A percentile compares a stretch with the other conserved stretches of the same genome.
Conservation (phyloP, 2,329 filamentous ascomycete species). For the Xylaria arbuscula region DNA sequence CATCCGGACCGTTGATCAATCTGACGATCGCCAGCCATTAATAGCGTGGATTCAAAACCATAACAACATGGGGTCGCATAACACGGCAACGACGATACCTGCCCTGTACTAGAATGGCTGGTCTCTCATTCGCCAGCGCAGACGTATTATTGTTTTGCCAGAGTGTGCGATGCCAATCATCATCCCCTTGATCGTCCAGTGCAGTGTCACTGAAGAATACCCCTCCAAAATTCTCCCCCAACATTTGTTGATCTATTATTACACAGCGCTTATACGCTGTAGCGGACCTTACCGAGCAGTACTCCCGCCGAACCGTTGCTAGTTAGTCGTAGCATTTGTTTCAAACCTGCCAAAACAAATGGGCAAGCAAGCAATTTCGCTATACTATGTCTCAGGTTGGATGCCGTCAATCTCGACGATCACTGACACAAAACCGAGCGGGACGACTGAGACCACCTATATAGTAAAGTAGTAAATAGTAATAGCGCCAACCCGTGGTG, state of each 20-base stretch:
- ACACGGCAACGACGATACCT: conserved; percentile 19
- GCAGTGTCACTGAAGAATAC: not conserved
- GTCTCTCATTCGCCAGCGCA: conserved; percentile 31
- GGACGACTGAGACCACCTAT: conserved; percentile 15
- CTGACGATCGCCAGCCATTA: conserved; percentile 17
- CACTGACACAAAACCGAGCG: conserved; percentile 5
- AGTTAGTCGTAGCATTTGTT: conserved; percentile 23
- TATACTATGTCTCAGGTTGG: conserved; percentile 21
- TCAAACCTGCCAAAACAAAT: conserved; percentile 32
- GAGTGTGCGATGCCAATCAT: conserved; percentile 36
- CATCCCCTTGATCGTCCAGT: conserved; percentile 34
- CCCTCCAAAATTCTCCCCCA: conserved; percentile 10
- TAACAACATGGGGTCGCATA: conserved; percentile 37
- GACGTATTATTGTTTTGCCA: conserved; percentile 30
- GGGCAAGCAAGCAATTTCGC: conserved; percentile 14
- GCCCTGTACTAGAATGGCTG: conserved; percentile 6
- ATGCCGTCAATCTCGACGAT: conserved; percentile 29
- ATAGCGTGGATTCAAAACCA: conserved; percentile 3
- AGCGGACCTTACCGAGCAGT: conserved; percentile 14
- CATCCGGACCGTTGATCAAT: conserved; percentile 28
- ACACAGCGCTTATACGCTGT: conserved; percentile 26
- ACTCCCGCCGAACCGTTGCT: conserved; percentile 26
- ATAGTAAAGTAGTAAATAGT: not conserved
- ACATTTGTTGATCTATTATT: conserved; percentile 31
- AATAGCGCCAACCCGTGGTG: conserved; percentile 6